Evolutionary conservation across 768 basidiomycete species (phyloP).

Genomic region (Terana coerulea): DNA sequence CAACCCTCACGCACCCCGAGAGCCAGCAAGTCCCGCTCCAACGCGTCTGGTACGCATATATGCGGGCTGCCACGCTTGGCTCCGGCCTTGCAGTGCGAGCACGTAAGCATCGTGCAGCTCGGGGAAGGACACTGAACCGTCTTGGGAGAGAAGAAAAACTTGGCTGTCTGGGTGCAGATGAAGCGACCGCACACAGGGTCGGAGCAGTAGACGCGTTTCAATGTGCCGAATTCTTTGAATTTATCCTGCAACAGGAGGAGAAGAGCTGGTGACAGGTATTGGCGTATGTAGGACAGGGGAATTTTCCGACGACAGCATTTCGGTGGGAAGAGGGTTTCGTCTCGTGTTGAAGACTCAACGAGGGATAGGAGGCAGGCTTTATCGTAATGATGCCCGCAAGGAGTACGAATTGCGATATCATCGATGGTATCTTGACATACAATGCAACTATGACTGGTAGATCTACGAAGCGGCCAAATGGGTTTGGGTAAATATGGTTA

Average conservation of each 20-base stretch:
- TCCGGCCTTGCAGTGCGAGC: conserved; percentile 13
- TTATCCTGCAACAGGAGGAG: conserved; percentile 12
- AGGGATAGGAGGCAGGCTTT: conserved; percentile 19
- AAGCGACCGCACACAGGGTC: conserved; percentile 23
- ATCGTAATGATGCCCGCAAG: conserved; percentile 26
- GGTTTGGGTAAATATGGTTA: no score
- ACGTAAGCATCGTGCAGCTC: conserved; percentile 17
- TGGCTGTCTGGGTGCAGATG: conserved; percentile 18
- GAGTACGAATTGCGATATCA: conserved; percentile 8
- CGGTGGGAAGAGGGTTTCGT: conserved; percentile 26
- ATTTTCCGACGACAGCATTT: conserved; percentile 24
- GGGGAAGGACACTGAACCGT: conserved; percentile 12
- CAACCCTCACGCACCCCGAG: no score
- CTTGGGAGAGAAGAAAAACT: not conserved
- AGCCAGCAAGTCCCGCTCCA: no score
- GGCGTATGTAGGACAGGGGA: conserved; percentile 13
- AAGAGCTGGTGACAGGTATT: conserved; percentile 9
- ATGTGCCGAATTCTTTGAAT: conserved; percentile 18
- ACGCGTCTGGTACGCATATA: conserved; percentile 15
- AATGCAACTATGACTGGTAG: no score
- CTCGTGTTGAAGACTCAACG: conserved; percentile 17
- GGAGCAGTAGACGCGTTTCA: conserved; percentile 26
- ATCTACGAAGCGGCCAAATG: no score
- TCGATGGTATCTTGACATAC: no score
- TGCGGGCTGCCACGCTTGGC: conserved; percentile 8